Evolutionary conservation across 163 green algal species (phyloP), one percentile per base, ranked within the genome.

Genomic region (Trebouxiophyceae sp.): DNA sequence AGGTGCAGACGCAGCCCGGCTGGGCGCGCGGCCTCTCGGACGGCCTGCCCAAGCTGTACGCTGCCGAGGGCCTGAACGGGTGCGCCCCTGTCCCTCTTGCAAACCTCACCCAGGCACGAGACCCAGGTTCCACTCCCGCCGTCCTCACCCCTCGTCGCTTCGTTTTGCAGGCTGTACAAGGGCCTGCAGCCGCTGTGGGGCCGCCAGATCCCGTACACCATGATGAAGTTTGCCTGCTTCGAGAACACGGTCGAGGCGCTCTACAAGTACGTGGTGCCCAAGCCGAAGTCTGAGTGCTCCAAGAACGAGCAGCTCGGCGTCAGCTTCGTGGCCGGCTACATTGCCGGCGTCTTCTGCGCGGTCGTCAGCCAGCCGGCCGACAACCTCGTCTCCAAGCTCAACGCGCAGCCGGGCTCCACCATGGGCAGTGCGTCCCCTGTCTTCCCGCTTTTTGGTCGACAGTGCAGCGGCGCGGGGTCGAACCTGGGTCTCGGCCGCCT

Each of bases 131-230:
- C n/a, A n/a, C n/a, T n/a, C n/a, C n/a, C n/a, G n/a, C n/a, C n/a
- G n/a, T n/a, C n/a, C n/a, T n/a, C n/a, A n/a, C n/a, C n/a, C n/a
- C n/a, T n/a, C n/a, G n/a, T n/a, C n/a, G n/a, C 39, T n/a, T 50
- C 19, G 39, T 16, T 20, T 1, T 67, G 54, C 85, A 96, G 89
- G 33, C 79, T 98, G 56, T 98, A 85, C 79, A 98, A 96, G 88
- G 90, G 89, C 30, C 32, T 98, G 20, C 74, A 68, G 30, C 90
- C 92, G 6, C 85, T 98, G 62, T 98, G 92, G 92, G 89, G 84
- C 54, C 87, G 92, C 61, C 93, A 98, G 80, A 97, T 98, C 65
- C 93, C 93, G 2, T 98, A 98, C 87, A 98, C 93, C 47, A 97
- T 97, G 89, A 92, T 96, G 82, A 97, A 97, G 83, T 97, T 97